These are phyloP conservation scores for Pseudopithomyces maydicus DNA, from an alignment of 2,329 filamentous ascomycete genomes.

Conservation along the genomic window DNA sequence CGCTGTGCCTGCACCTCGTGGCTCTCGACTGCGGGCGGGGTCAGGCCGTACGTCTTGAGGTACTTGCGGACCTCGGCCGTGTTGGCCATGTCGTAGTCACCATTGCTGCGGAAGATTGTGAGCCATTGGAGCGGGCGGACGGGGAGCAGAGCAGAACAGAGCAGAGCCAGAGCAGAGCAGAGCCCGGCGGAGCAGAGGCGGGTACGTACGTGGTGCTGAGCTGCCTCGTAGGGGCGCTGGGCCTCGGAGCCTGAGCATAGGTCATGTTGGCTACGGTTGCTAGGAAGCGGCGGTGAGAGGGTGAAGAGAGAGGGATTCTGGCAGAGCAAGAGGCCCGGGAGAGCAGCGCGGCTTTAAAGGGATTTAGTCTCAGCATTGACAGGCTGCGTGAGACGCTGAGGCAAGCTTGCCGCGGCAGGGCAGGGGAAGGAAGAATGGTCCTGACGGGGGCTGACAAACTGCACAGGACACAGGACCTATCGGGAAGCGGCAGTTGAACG, in stretches of 20 bases:
- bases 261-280: slow-evolving; percentile 42
- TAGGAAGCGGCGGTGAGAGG: slow-evolving; percentile 31
- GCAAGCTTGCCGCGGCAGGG: slow-evolving; percentile 32
- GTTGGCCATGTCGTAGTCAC: slow-evolving; percentile 58
- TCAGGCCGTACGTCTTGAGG: slow-evolving; percentile 58
- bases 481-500: slow-evolving; percentile 22
- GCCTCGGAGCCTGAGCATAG: slow-evolving; percentile 40
- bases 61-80: slow-evolving; percentile 55
- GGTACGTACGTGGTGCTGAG: slow-evolving; percentile 44
- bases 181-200: neutral
- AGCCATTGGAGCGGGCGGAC: slow-evolving; percentile 13
- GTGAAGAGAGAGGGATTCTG: slow-evolving; percentile 20
- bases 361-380: slow-evolving; percentile 43
- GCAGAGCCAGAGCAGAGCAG: too few relatives aligned
- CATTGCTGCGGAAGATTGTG: slow-evolving; percentile 35
- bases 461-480: slow-evolving; percentile 28
- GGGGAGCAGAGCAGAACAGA: neutral
- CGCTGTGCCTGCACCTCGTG: slow-evolving; percentile 56
- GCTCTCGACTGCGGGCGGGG: slow-evolving; percentile 56
- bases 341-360: slow-evolving; percentile 41
- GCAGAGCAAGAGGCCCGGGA: slow-evolving; percentile 17
- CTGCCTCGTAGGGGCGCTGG: slow-evolving; percentile 40
- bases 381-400: slow-evolving; percentile 27
- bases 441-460: slow-evolving; percentile 10
- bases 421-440: slow-evolving; percentile 22